Conservation (phyloP, 768 basidiomycete genomes). For the Termitomyces sp. region DNA sequence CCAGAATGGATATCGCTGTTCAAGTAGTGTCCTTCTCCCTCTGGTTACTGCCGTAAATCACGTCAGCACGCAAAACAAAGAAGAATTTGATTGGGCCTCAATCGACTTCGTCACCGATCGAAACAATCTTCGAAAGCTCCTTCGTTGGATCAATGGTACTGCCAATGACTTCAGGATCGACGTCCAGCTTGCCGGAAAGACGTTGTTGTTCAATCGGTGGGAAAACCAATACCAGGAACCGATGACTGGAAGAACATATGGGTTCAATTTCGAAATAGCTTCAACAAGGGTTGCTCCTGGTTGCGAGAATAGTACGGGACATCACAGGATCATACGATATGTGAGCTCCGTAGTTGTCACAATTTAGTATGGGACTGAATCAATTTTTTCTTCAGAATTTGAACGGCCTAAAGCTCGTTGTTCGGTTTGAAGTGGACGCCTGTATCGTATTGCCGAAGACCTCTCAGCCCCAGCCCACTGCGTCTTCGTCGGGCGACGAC, state of each 20-base stretch:
- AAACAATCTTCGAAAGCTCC: conserved; percentile 62
- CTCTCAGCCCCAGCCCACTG: background rate
- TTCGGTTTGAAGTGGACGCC: conserved; percentile 60
- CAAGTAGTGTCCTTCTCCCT: conserved; percentile 42
- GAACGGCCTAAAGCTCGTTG: conserved; percentile 54
- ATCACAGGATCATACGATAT: conserved; percentile 63
- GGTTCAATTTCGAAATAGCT: conserved; percentile 60
- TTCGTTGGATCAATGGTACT: conserved; percentile 50
- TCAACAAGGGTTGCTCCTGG: conserved; percentile 46
- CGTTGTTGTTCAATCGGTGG: conserved; percentile 65
- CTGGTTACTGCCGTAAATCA: conserved; percentile 59
- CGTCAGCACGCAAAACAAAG: conserved; percentile 29
- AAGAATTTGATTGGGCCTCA: conserved; percentile 38
- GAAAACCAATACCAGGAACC: conserved; percentile 35
- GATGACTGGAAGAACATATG: conserved; percentile 45
- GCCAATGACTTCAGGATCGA: conserved; percentile 66
- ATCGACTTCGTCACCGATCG: conserved; percentile 61
- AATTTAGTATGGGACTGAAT: background rate
- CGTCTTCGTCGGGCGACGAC: conserved; percentile 10
- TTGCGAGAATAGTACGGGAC: conserved; percentile 51
- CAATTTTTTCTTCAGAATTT: conserved; percentile 42
- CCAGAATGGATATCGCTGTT: conserved; percentile 54
- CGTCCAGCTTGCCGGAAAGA: conserved; percentile 58
- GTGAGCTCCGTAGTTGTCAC: conserved; percentile 36
- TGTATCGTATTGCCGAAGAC: conserved; percentile 29